phyloP scores from a whole-genome alignment of 106 monocot species.

The Dactylorhiza incarnata region DNA sequence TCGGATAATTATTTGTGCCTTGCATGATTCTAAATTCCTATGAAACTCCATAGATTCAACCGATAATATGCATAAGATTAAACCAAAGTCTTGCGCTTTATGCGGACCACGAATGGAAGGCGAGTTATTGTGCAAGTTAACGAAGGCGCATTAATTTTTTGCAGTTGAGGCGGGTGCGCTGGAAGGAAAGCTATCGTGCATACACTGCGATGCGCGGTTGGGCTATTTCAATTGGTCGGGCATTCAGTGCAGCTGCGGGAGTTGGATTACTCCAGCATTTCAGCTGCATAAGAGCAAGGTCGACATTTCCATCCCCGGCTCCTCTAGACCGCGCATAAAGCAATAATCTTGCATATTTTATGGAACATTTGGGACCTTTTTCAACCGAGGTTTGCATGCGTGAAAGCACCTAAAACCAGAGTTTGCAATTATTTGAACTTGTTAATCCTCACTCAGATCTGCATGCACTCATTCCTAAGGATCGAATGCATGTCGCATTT shows the following conservation, averaged over 20 bases:
- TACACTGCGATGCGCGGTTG: slow-evolving; percentile 64
- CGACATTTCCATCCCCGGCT: slow-evolving; percentile 34
- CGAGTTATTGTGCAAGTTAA: no score
- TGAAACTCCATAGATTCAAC: no score
- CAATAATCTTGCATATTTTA: background rate
- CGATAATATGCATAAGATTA: no score
- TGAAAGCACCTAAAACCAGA: background rate
- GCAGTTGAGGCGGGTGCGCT: slow-evolving; percentile 91
- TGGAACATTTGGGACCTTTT: background rate
- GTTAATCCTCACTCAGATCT: background rate
- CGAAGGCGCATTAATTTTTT: background rate
- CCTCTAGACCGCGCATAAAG: background rate
- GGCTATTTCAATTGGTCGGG: slow-evolving; percentile 98
- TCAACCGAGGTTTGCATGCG: background rate
- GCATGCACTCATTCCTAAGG: background rate
- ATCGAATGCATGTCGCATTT: background rate
- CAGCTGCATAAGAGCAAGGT: slow-evolving; percentile 86
- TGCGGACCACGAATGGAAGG: no score
- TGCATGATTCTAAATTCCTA: no score
- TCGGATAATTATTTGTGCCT: no score
- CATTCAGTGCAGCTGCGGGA: slow-evolving; percentile 91
- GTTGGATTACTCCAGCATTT: slow-evolving; percentile 98
- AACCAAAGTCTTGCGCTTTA: no score
- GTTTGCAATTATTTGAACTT: background rate
- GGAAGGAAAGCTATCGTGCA: slow-evolving; percentile 84